A percentile compares a stretch with the other conserved stretches of the same genome.
phyloP scores from a whole-genome alignment of 352 stramenopile genomes.

The Pythium vanterpoolii region DNA sequence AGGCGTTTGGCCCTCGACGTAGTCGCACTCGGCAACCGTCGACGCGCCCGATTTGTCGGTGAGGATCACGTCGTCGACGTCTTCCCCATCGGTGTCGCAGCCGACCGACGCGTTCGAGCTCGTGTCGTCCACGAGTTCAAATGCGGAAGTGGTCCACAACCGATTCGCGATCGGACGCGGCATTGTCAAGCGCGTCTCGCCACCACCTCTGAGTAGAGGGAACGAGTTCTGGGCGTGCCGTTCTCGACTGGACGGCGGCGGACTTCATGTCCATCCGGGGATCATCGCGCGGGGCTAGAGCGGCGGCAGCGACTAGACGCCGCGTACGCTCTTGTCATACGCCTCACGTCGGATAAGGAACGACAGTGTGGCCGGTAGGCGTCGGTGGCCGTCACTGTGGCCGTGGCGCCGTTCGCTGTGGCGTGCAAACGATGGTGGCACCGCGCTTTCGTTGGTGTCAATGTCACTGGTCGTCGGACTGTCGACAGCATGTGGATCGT shows the following conservation, averaged over 20 bases:
- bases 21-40: conserved; percentile 1
- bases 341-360: no score
- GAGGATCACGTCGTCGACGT: conserved; percentile 6
- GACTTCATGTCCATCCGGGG: neutral
- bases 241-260: neutral
- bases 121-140: neutral
- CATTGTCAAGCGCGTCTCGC: neutral
- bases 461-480: neutral
- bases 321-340: no score
- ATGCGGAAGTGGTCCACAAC: neutral
- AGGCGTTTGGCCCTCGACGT: neutral
- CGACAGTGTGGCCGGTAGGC: no score
- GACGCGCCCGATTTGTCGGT: conserved; percentile 1
- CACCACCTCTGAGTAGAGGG: neutral
- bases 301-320: neutral
- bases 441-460: neutral
- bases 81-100: no score
- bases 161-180: neutral
- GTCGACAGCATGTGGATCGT: no score
- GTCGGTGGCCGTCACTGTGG: no score
- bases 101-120: conserved; percentile 3
- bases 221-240: neutral
- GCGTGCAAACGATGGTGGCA: neutral
- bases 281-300: neutral
- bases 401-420: neutral